Conservation (phyloP, 768 basidiomycete genomes). For the Russula olivacea region DNA sequence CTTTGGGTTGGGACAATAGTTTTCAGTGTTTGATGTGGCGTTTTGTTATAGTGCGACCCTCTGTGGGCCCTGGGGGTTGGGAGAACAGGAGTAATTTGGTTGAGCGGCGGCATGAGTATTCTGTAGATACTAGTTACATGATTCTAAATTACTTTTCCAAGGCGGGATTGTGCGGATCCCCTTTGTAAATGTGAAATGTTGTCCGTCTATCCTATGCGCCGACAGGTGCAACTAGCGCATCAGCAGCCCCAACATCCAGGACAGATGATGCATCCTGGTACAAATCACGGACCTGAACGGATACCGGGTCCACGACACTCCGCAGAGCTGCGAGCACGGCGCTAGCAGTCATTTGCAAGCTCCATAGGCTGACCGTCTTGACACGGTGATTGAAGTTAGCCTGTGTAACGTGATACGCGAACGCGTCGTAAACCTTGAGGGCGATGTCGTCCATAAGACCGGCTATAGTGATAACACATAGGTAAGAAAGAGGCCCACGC, state of each 20-base stretch:
- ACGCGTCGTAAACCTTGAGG: slow-evolving; percentile 83
- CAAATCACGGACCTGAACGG: slow-evolving; percentile 32
- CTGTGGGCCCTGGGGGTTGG: too few relatives aligned
- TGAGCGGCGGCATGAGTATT: neutral
- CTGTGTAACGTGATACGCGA: slow-evolving; percentile 92
- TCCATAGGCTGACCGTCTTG: slow-evolving; percentile 90
- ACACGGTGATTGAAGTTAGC: slow-evolving; percentile 85
- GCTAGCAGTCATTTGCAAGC: slow-evolving; percentile 86
- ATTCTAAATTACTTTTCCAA: slow-evolving; percentile 8
- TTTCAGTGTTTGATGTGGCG: too few relatives aligned
- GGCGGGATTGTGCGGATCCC: neutral
- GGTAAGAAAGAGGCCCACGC: neutral
- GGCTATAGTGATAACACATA: slow-evolving; percentile 43
- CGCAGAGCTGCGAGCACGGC: slow-evolving; percentile 77
- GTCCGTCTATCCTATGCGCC: neutral
- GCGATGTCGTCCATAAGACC: slow-evolving; percentile 91
- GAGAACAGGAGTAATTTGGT: neutral
- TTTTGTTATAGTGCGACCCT: too few relatives aligned
- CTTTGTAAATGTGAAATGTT: neutral
- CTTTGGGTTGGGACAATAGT: too few relatives aligned
- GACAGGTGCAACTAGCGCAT: slow-evolving; percentile 4
- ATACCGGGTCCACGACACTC: slow-evolving; percentile 64
- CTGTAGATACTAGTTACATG: neutral
- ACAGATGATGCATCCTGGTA: slow-evolving; percentile 23
- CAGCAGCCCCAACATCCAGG: neutral